Base-by-base conservation (phyloP, 2,329 filamentous ascomycete genomes). In the Helicocarpus griseus region DNA sequence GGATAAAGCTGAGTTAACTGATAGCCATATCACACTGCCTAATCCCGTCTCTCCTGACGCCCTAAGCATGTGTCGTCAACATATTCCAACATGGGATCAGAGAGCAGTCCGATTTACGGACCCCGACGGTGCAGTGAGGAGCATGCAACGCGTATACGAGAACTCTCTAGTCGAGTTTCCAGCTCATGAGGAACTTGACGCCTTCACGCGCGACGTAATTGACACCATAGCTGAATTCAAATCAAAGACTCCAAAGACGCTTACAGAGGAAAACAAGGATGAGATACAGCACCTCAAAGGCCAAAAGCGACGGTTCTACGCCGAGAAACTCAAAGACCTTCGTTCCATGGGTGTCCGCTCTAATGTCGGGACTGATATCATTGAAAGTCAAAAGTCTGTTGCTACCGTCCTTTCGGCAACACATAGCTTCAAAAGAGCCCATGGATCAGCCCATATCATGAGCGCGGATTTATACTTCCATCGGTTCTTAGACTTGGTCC, bases 271-370 rank as follows among this genome's bases (percentile, higher is more conserved):
- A 40, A 96, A 93, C 67, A 91, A 90, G 64, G 79, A 83, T 9
- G 68, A 79, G 14, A 81, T 96, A 54, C 90, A 94, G 67, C 88
- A 96, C 65, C 80, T 97, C 58, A 97, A 96, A 73, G 83, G 82
- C 2, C 81, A 88, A 60, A 98, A 98, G 71, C 82, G 89, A 40
- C 90, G 89, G 60, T 78, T 97, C 13, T 93, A 95, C 60, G 87
- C 89, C 0, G 91, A 97, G 59, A 90, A 87, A 0, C 73, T 98
- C 56, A 90, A 87, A 62, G 81, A 83, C 21, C 73, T 96, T 26
- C 82, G 89, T 33, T 80, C 85, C 52, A 97, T 98, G 91, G 93
- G 93, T 3, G 80, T 98, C 60, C 85, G 85, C 60, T 82, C 84
- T 49, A 96, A 95, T 63, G 75, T 95, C 14, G 82, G 86, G 57